Conservation (phyloP, 2,329 filamentous ascomycete species). For the Thermothelomyces thermophilus region DNA sequence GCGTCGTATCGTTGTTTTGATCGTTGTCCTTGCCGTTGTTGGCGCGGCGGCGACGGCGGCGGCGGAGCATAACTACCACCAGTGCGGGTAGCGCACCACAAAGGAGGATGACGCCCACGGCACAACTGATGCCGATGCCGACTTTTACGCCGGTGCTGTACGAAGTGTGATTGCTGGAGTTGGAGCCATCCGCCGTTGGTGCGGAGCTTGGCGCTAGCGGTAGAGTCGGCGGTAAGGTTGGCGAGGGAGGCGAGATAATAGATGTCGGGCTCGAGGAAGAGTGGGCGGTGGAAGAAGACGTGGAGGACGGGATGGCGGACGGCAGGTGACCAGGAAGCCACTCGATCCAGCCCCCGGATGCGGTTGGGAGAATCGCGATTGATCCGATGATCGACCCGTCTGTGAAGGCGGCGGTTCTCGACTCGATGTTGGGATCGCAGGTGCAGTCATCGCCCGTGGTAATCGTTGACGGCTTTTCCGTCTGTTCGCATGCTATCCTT, state of each 20-base stretch:
- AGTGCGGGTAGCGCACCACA: slow-evolving; percentile 9
- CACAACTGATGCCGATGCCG: slow-evolving; percentile 17
- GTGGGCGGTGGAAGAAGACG: background rate
- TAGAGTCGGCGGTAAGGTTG: no score
- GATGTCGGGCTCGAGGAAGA: background rate
- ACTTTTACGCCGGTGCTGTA: slow-evolving; percentile 25
- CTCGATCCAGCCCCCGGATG: slow-evolving; percentile 20
- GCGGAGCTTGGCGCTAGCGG: background rate
- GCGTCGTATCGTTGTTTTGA: background rate
- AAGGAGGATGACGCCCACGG: slow-evolving; percentile 9
- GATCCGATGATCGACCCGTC: slow-evolving; percentile 7
- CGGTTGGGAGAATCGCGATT: slow-evolving; percentile 19
- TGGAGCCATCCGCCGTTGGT: no score
- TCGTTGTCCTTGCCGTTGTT: background rate
- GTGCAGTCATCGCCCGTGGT: slow-evolving; percentile 20
- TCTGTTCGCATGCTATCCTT: slow-evolving; percentile 22
- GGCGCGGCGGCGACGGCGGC: background rate
- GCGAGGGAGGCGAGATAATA: background rate
- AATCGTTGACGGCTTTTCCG: slow-evolving; percentile 18
- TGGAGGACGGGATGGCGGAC: slow-evolving; percentile 11
- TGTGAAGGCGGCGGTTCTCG: slow-evolving; percentile 23
- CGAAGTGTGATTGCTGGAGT: background rate
- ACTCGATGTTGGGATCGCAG: slow-evolving; percentile 19
- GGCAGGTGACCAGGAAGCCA: slow-evolving; percentile 23
- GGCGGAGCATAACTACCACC: slow-evolving; percentile 8